Conservation (phyloP, 177 flowering plant species). For the Vitis hybrid region DNA sequence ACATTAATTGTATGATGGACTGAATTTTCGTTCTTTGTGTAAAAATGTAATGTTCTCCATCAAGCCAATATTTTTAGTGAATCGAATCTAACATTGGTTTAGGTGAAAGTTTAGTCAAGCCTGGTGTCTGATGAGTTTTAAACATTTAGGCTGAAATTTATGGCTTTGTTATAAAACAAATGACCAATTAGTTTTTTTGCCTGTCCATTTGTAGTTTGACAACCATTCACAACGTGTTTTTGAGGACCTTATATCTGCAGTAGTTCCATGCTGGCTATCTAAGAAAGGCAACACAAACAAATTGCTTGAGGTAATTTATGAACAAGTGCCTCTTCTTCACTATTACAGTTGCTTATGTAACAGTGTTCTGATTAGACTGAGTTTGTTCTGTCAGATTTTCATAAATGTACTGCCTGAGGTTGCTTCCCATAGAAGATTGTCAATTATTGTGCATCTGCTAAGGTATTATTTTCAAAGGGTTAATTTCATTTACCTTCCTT, state of each 20-base stretch:
- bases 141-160: background rate
- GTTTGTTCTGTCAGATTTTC: slow-evolving; percentile 55
- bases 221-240: slow-evolving; percentile 66
- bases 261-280: slow-evolving; percentile 82
- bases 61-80: background rate
- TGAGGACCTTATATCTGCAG: slow-evolving; percentile 72
- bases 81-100: too few relatives aligned
- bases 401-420: slow-evolving; percentile 66
- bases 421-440: slow-evolving; percentile 69
- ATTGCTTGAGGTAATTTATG: slow-evolving; percentile 64
- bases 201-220: slow-evolving; percentile 47
- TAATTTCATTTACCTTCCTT: too few relatives aligned
- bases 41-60: background rate
- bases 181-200: background rate
- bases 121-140: background rate
- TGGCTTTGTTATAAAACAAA: background rate
- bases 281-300: slow-evolving; percentile 36
- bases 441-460: slow-evolving; percentile 53
- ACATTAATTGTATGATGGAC: background rate
- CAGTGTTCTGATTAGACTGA: slow-evolving; percentile 4
- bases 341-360: background rate
- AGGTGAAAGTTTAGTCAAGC: background rate
- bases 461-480: slow-evolving; percentile 43
- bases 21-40: background rate
- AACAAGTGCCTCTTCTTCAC: background rate